Percentiles rank a stretch among this genome's conserved stretches.
These are phyloP conservation scores for Boletus sensibilis DNA, from an alignment of 768 basidiomycete species.

Conservation along the genomic window DNA sequence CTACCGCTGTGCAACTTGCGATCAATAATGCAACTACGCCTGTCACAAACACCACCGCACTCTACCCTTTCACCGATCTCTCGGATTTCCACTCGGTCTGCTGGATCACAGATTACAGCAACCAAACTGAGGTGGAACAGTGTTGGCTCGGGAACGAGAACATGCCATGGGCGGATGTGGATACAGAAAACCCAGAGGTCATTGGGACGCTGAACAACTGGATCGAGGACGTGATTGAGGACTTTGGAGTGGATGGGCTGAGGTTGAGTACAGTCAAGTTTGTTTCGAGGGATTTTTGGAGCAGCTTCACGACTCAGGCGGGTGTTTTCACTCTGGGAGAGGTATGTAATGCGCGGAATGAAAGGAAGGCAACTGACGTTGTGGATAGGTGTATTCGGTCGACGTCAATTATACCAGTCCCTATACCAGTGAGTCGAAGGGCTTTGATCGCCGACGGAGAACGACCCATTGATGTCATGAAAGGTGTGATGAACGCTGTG, in stretches of 20 bases:
- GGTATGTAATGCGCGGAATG: conserved; percentile 31
- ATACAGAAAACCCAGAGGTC: conserved; percentile 52
- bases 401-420: conserved; percentile 38
- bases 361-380: conserved; percentile 13
- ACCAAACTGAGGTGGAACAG: conserved; percentile 50
- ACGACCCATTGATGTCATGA: neutral
- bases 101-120: conserved; percentile 42
- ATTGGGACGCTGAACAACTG: conserved; percentile 44
- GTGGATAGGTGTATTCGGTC: conserved; percentile 40
- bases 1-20: conserved; percentile 24
- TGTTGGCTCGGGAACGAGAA: conserved; percentile 59
- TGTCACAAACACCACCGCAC: conserved; percentile 19
- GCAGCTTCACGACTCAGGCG: conserved; percentile 45
- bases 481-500: conserved; percentile 44
- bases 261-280: conserved; percentile 63
- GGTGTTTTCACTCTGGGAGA: conserved; percentile 58
- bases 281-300: conserved; percentile 55
- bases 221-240: conserved; percentile 45
- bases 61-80: conserved; percentile 34
- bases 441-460: neutral
- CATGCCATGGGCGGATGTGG: conserved; percentile 55
- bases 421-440: conserved; percentile 40
- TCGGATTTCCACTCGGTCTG: conserved; percentile 41
- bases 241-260: conserved; percentile 53
- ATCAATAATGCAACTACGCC: conserved; percentile 7